Evolutionary conservation across 805 yeast genomes (phyloP).

Genomic region (Kazachstania martiniae): DNA sequence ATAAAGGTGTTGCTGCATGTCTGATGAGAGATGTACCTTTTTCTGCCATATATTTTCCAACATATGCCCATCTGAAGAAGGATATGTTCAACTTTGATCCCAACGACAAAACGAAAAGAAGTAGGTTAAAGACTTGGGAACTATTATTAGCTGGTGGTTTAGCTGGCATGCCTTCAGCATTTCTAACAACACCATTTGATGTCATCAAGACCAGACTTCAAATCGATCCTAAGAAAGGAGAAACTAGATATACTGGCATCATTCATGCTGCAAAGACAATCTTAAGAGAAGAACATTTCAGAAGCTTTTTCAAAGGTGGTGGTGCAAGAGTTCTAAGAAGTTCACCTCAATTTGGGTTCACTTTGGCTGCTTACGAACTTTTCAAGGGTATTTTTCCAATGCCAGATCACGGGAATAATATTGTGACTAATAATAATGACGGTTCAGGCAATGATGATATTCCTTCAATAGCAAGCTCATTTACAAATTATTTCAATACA

Average conservation of each 20-base stretch:
- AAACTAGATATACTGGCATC: slow-evolving; percentile 66
- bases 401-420: slow-evolving; percentile 1
- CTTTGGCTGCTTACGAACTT: slow-evolving; percentile 92
- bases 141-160: slow-evolving; percentile 79
- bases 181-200: slow-evolving; percentile 92
- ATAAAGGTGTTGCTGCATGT: slow-evolving; percentile 89
- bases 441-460: slow-evolving; percentile 8
- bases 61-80: slow-evolving; percentile 87
- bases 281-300: slow-evolving; percentile 68
- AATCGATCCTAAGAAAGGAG: slow-evolving; percentile 68
- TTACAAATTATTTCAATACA: slow-evolving; percentile 13
- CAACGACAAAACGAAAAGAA: slow-evolving; percentile 42
- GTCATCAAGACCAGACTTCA: slow-evolving; percentile 93
- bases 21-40: slow-evolving; percentile 91
- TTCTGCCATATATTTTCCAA: slow-evolving; percentile 93
- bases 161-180: slow-evolving; percentile 98
- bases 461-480: slow-evolving; percentile 17
- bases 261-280: slow-evolving; percentile 67
- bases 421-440: neutral
- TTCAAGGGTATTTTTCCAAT: slow-evolving; percentile 39
- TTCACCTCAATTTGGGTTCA: slow-evolving; percentile 96
- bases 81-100: slow-evolving; percentile 79
- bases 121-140: slow-evolving; percentile 68
- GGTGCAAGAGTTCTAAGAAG: slow-evolving; percentile 90
- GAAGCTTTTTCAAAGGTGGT: slow-evolving; percentile 92